These are phyloP conservation scores for Beverwykella pulmonaria DNA, from an alignment of 495 filamentous ascomycete species.

Conservation along the genomic window DNA sequence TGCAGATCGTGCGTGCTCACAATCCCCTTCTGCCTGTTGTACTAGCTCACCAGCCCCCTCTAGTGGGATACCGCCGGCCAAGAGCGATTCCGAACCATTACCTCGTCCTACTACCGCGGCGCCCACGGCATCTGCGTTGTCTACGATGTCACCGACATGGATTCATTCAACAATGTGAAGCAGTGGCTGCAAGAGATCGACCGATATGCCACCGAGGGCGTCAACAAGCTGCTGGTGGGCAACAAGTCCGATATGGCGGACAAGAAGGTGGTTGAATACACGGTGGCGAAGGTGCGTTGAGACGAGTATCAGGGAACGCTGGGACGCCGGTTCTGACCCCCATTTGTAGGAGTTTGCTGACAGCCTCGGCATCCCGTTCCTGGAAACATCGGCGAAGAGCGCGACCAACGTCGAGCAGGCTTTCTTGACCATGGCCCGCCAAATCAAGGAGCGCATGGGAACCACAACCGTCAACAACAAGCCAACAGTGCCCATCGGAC, in stretches of 20 bases:
- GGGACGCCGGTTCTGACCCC: constrained; percentile 2
- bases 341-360: constrained; percentile 87
- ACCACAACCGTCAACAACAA: constrained; percentile 98
- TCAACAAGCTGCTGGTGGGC: constrained; percentile 97
- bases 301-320: background rate
- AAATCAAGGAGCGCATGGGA: constrained; percentile 99
- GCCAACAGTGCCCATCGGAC: constrained; percentile 91
- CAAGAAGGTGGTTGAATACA: constrained; percentile 99
- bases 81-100: constrained; percentile 99
- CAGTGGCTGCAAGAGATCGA: constrained; percentile 99
- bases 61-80: constrained; percentile 99
- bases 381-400: constrained; percentile 99
- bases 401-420: constrained; percentile 99
- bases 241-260: constrained; percentile 99
- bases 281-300: constrained; percentile 84
- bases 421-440: constrained; percentile 99
- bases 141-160: constrained; percentile 99
- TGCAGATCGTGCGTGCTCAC: constrained; percentile 82
- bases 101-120: constrained; percentile 97
- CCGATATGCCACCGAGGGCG: constrained; percentile 96
- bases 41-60: constrained; percentile 10
- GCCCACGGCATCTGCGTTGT: constrained; percentile 99
- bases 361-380: constrained; percentile 97
- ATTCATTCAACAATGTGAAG: constrained; percentile 99
- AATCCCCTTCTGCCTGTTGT: background rate